Evolutionary conservation across 352 stramenopile genomes (phyloP).

Genomic region (Globisporangium orthogonon): DNA sequence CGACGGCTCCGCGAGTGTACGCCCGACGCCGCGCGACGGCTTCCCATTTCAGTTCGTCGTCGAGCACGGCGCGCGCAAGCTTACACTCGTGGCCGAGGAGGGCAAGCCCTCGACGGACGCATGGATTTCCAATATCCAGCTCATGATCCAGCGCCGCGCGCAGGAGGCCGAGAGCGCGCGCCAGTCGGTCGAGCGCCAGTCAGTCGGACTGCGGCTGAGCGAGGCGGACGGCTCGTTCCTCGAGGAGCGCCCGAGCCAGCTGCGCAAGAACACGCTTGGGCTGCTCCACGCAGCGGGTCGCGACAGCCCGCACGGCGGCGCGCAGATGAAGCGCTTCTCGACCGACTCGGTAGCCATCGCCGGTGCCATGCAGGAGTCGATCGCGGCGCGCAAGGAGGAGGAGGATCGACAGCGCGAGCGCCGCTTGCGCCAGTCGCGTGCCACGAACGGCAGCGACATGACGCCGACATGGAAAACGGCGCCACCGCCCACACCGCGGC

Average conservation of each 20-base stretch:
- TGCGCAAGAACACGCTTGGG: conserved; percentile 24
- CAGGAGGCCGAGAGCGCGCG: conserved; percentile 20
- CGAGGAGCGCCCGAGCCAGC: conserved; percentile 24
- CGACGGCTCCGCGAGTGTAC: conserved; percentile 54
- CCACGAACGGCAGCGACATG: conserved; percentile 31
- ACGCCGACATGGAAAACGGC: conserved; percentile 18
- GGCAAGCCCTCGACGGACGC: conserved; percentile 36
- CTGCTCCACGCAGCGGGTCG: conserved; percentile 9
- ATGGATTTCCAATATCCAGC: conserved; percentile 61
- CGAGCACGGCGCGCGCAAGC: conserved; percentile 54
- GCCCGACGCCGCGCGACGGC: conserved; percentile 37
- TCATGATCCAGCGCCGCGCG: conserved; percentile 33
- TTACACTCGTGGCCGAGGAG: conserved; percentile 68
- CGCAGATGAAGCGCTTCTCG: conserved; percentile 53
- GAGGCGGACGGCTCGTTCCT: conserved; percentile 28
- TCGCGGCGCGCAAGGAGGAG: conserved; percentile 29
- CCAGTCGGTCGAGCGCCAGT: conserved; percentile 20
- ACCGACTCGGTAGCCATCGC: conserved; percentile 63
- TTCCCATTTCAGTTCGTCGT: conserved; percentile 66
- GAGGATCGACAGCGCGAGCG: conserved; percentile 35
- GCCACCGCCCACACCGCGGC: conserved; percentile 10
- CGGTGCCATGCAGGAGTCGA: conserved; percentile 46
- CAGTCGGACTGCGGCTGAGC: conserved; percentile 22
- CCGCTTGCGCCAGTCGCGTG: conserved; percentile 28
- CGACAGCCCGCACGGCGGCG: conserved; percentile 13